Conservation (phyloP, 805 yeast genomes). For the Teunomyces stri region DNA sequence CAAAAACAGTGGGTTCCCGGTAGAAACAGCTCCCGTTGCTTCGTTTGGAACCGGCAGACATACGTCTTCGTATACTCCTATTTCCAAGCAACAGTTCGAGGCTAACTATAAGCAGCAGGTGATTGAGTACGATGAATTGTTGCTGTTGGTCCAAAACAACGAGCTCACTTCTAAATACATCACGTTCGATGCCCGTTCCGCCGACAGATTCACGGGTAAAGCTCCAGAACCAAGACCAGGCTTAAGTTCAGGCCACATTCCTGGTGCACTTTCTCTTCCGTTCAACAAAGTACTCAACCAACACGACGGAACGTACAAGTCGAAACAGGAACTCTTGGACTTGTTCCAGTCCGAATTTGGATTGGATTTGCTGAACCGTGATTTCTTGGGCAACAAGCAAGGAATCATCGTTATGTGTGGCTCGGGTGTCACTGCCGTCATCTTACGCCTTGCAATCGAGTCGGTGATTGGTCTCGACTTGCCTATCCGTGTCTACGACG, state of each 20-base stretch:
- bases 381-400: constrained; percentile 39
- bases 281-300: constrained; percentile 58
- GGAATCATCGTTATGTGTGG: constrained; percentile 91
- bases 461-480: constrained; percentile 34
- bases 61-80: constrained; percentile 15
- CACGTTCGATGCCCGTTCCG: constrained; percentile 79
- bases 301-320: constrained; percentile 44
- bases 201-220: constrained; percentile 70
- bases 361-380: constrained; percentile 27
- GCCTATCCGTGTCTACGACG: constrained; percentile 58
- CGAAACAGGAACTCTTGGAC: constrained; percentile 43
- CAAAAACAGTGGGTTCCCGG: constrained; percentile 42
- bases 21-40: constrained; percentile 37
- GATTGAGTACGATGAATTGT: constrained; percentile 63
- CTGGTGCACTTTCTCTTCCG: constrained; percentile 76
- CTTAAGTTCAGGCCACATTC: constrained; percentile 84
- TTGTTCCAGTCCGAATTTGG: constrained; percentile 41
- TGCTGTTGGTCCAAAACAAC: constrained; percentile 52
- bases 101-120: constrained; percentile 44
- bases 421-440: constrained; percentile 93
- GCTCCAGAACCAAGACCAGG: constrained; percentile 91
- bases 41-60: constrained; percentile 15
- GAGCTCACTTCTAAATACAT: constrained; percentile 45
- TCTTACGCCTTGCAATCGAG: constrained; percentile 63
- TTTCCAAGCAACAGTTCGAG: constrained; percentile 28